These are phyloP conservation scores for Karstenula rhodostoma DNA, from an alignment of 2,329 filamentous ascomycete genomes.

Conservation along the genomic window DNA sequence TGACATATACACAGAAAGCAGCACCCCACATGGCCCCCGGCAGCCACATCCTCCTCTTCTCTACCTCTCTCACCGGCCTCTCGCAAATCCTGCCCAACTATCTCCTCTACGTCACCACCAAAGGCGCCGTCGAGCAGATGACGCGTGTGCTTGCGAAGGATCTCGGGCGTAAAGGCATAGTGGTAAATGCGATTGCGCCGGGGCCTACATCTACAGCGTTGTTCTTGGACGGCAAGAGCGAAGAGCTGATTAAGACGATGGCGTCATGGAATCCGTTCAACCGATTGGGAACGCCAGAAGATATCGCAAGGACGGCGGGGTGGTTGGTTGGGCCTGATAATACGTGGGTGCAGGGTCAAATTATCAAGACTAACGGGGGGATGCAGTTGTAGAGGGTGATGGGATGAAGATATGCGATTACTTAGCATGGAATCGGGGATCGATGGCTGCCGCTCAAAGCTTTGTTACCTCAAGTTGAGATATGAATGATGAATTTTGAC, in stretches of 20 bases:
- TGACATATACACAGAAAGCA: constrained; percentile 28
- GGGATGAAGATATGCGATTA: no score
- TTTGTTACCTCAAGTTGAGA: no score
- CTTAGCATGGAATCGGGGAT: no score
- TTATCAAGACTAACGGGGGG: constrained; percentile 38
- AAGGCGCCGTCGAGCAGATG: constrained; percentile 69
- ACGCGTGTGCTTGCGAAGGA: constrained; percentile 64
- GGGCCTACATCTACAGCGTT: constrained; percentile 65
- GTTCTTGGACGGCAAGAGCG: constrained; percentile 57
- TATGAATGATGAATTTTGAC: no score
- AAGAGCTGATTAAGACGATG: constrained; percentile 33
- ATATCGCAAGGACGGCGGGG: constrained; percentile 35
- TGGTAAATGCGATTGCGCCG: constrained; percentile 61
- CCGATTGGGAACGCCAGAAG: constrained; percentile 32
- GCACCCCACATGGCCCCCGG: constrained; percentile 28
- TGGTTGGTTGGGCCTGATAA: constrained; percentile 27
- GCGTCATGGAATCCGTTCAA: constrained; percentile 28
- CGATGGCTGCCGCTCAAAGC: no score
- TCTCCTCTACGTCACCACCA: constrained; percentile 60
- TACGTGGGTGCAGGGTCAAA: constrained; percentile 41
- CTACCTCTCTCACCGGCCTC: constrained; percentile 25
- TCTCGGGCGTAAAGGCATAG: constrained; percentile 60
- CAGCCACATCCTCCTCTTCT: constrained; percentile 30
- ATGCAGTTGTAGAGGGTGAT: constrained; percentile 25
- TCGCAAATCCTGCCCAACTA: constrained; percentile 33